A percentile compares a stretch with the other conserved stretches of the same genome.
phyloP scores from a whole-genome alignment of 139 green algal genomes.

The Microglena sp. region DNA sequence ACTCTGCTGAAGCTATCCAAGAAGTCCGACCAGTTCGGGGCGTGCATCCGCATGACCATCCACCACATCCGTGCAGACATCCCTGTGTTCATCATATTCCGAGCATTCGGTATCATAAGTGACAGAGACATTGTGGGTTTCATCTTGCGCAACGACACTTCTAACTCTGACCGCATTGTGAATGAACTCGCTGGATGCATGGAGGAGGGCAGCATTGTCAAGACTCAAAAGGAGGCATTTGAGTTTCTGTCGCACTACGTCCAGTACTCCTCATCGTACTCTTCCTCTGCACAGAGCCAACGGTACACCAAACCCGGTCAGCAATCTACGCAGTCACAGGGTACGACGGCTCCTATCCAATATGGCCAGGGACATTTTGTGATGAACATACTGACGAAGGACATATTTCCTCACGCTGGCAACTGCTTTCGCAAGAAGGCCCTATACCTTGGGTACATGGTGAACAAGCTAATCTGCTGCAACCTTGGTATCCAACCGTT shows the following conservation, averaged over 20 bases:
- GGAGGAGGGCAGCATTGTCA: not conserved
- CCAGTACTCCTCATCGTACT: not conserved
- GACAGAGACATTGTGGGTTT: slow-evolving; percentile 29
- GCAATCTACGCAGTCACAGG: not conserved
- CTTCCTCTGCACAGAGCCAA: not conserved
- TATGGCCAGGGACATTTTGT: not conserved
- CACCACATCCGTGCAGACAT: slow-evolving; percentile 50
- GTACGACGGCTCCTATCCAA: too few species aligned
- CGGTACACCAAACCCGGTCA: not conserved
- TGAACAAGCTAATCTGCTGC: not conserved
- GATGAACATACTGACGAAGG: slow-evolving; percentile 14
- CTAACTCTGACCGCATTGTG: not conserved
- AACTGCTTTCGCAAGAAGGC: not conserved
- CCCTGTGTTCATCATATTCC: slow-evolving; percentile 60
- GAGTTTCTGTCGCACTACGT: slow-evolving; percentile 34
- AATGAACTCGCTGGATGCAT: slow-evolving; percentile 7
- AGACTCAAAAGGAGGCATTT: slow-evolving; percentile 17
- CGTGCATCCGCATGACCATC: slow-evolving; percentile 58
- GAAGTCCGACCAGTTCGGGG: slow-evolving; percentile 7
- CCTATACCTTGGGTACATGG: slow-evolving; percentile 5
- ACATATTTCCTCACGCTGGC: slow-evolving; percentile 20
- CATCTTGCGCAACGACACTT: not conserved
- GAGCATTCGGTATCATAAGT: slow-evolving; percentile 75
- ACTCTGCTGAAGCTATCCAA: not conserved
- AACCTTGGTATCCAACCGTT: not conserved